Conservation (phyloP, 2,329 filamentous ascomycete species). For the Arthrobotrys megalospora region DNA sequence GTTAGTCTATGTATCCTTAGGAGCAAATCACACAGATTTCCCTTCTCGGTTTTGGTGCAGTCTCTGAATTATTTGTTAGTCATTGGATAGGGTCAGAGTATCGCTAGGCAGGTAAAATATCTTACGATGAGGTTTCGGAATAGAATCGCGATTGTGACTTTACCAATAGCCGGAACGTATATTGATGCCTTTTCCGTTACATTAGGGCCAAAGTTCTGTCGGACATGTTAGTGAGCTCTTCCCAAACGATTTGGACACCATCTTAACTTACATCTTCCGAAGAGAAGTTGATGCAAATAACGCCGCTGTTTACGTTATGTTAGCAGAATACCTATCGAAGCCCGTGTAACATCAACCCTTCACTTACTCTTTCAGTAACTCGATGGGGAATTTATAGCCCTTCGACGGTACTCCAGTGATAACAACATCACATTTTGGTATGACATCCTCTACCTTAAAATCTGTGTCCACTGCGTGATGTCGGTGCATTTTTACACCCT, state of each 20-base stretch:
- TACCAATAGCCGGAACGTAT: slow-evolving; percentile 96
- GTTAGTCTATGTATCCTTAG: background rate
- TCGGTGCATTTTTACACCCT: slow-evolving; percentile 85
- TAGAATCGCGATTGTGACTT: slow-evolving; percentile 94
- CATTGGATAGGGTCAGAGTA: background rate
- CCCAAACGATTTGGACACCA: slow-evolving; percentile 48
- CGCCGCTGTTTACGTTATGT: slow-evolving; percentile 72
- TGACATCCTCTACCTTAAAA: slow-evolving; percentile 83
- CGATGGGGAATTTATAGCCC: slow-evolving; percentile 88
- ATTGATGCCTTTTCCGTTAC: slow-evolving; percentile 97
- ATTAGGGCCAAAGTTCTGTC: slow-evolving; percentile 83
- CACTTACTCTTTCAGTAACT: slow-evolving; percentile 78
- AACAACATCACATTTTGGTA: slow-evolving; percentile 91
- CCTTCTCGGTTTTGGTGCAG: slow-evolving; percentile 42
- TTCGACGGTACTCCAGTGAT: slow-evolving; percentile 93
- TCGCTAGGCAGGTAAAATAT: slow-evolving; percentile 62
- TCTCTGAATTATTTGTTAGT: slow-evolving; percentile 24
- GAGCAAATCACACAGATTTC: slow-evolving; percentile 9
- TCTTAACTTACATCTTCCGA: slow-evolving; percentile 75
- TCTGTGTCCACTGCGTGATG: slow-evolving; percentile 88
- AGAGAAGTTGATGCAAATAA: slow-evolving; percentile 99
- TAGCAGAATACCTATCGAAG: background rate
- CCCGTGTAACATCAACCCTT: background rate
- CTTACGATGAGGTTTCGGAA: slow-evolving; percentile 88
- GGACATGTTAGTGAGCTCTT: slow-evolving; percentile 64